These are phyloP conservation scores for Zygnema circumcarinatum DNA, from an alignment of 139 green algal species.

Conservation along the genomic window DNA sequence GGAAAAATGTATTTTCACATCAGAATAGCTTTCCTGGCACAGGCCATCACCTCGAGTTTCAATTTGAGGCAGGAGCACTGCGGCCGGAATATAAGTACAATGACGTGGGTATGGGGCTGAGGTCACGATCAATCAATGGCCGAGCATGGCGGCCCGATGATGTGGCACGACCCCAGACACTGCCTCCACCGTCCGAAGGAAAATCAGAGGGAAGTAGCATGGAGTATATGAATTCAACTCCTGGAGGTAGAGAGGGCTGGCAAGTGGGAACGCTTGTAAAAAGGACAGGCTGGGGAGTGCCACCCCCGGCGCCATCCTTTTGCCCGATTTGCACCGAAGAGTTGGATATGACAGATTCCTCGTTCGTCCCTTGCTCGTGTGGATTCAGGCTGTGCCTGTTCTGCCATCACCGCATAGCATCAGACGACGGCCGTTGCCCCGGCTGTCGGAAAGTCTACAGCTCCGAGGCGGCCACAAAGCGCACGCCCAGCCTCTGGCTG, in stretches of 20 bases:
- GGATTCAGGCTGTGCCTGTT: conserved; percentile 56
- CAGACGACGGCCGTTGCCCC: conserved; percentile 50
- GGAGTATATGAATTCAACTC: not conserved
- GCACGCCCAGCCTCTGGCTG: conserved; percentile 28
- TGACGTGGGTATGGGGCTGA: conserved; percentile 6
- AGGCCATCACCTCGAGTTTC: not conserved
- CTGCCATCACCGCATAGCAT: conserved; percentile 59
- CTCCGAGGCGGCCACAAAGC: not conserved
- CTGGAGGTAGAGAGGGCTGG: not conserved
- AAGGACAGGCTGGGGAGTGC: not conserved
- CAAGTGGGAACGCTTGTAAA: not conserved
- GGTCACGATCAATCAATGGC: conserved; percentile 12
- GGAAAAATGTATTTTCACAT: not conserved
- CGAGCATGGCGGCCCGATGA: conserved; percentile 54
- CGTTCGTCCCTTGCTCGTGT: conserved; percentile 48
- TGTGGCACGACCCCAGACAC: conserved; percentile 23
- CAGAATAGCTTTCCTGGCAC: not conserved
- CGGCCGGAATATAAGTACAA: conserved; percentile 36
- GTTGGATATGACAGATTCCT: conserved; percentile 50
- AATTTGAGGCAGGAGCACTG: not conserved
- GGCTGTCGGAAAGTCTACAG: conserved; percentile 49
- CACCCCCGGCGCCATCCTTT: conserved; percentile 11
- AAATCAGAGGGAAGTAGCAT: not conserved
- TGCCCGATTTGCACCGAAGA: conserved; percentile 59
- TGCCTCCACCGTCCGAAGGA: conserved; percentile 19